Evolutionary conservation across 1,139 yeast genomes (phyloP).

Genomic region (Magnusiomyces fungicola): DNA sequence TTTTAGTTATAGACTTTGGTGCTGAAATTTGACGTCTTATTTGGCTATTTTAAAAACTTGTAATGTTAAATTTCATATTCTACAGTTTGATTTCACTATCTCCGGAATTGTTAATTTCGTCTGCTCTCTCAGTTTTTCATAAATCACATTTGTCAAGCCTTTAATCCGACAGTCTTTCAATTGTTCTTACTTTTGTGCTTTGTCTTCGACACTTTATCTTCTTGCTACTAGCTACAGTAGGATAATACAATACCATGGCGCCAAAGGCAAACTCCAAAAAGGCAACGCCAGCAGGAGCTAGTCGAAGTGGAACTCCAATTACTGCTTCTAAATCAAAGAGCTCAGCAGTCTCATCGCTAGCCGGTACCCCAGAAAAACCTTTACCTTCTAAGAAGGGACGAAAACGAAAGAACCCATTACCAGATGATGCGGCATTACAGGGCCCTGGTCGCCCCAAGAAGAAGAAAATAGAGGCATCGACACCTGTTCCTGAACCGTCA

Average conservation of each 20-base stretch:
- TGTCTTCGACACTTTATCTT: background rate
- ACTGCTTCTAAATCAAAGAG: background rate
- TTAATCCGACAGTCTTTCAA: background rate
- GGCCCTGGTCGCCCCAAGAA: slow-evolving; percentile 15
- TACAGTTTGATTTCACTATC: no score
- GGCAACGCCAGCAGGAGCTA: background rate
- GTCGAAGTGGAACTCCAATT: background rate
- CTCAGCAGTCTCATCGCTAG: background rate
- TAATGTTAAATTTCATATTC: no score
- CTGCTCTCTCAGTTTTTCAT: no score
- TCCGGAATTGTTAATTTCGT: no score
- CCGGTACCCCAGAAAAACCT: background rate
- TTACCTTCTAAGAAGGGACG: slow-evolving; percentile 14
- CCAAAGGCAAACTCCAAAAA: background rate
- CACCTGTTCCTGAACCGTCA: background rate
- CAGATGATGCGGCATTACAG: slow-evolving; percentile 7
- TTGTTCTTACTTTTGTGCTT: background rate
- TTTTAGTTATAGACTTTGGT: no score
- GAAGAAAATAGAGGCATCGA: slow-evolving; percentile 8
- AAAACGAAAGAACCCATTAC: slow-evolving; percentile 13
- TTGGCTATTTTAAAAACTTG: no score
- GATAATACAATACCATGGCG: background rate
- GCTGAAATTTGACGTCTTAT: no score
- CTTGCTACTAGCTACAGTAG: background rate
- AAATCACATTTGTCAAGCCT: background rate